Evolutionary conservation across 2,329 filamentous ascomycete species (phyloP).

Genomic region (Aotearoamyces nothofagi): DNA sequence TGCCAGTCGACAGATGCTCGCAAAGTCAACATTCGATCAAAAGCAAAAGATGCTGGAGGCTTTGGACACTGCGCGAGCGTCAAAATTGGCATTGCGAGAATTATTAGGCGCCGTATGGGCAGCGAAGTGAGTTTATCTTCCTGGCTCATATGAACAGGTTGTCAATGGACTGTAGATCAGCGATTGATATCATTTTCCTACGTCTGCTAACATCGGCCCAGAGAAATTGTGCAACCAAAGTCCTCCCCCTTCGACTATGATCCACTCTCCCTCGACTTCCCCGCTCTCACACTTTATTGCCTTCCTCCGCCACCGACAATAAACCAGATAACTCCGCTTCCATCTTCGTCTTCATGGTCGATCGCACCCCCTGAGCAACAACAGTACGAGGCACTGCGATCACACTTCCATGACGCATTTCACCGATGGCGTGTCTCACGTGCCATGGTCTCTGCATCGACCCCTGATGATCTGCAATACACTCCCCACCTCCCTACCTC

Average conservation of each 20-base stretch:
- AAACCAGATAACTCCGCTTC: slow-evolving; percentile 61
- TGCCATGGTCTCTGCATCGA: slow-evolving; percentile 29
- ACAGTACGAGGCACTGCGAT: slow-evolving; percentile 57
- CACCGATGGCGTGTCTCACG: slow-evolving; percentile 44
- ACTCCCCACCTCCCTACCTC: slow-evolving; percentile 12
- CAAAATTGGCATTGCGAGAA: slow-evolving; percentile 74
- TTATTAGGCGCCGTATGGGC: slow-evolving; percentile 68
- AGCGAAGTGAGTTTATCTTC: slow-evolving; percentile 47
- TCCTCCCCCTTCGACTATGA: slow-evolving; percentile 64
- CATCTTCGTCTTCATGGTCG: slow-evolving; percentile 68
- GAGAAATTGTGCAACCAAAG: slow-evolving; percentile 37
- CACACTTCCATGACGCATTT: slow-evolving; percentile 53
- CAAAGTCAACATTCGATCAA: slow-evolving; percentile 40
- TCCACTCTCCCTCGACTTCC: slow-evolving; percentile 72
- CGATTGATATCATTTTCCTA: no score
- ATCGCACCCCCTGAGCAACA: slow-evolving; percentile 58
- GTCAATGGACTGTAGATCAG: no score
- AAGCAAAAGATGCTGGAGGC: slow-evolving; percentile 52
- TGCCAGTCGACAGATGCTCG: slow-evolving; percentile 33
- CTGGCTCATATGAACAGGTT: no score
- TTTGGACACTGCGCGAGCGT: slow-evolving; percentile 64
- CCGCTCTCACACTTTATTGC: slow-evolving; percentile 67
- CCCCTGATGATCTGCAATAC: slow-evolving; percentile 22
- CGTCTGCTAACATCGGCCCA: slow-evolving; percentile 15
- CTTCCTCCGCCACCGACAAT: slow-evolving; percentile 69